phyloP scores from a whole-genome alignment of 208 protist species.

The Angomonas desouzai region DNA sequence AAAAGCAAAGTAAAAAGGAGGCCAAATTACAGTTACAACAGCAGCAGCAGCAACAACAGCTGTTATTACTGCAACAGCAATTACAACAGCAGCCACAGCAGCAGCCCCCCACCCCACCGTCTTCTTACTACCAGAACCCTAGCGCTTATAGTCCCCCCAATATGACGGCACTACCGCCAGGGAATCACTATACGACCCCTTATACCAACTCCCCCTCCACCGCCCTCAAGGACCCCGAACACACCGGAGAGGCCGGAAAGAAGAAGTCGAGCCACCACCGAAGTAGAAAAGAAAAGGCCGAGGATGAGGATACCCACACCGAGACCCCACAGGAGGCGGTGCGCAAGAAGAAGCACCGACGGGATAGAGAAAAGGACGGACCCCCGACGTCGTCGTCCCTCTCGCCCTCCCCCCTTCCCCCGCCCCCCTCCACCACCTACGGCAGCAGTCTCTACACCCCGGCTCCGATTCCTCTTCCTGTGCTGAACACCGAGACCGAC shows the following conservation, averaged over 20 bases:
- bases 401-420: background rate
- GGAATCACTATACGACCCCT: background rate
- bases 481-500: background rate
- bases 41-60: constrained; percentile 6
- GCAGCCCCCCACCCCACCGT: background rate
- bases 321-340: constrained; percentile 13
- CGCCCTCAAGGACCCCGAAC: background rate
- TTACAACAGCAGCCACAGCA: constrained; percentile 6
- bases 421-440: background rate
- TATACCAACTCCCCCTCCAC: background rate
- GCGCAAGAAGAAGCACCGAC: constrained; percentile 7
- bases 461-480: background rate
- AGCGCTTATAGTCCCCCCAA: background rate
- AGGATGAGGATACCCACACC: constrained; percentile 13
- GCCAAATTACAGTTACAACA: background rate
- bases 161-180: too few relatives aligned
- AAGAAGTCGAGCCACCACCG: background rate
- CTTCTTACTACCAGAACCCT: background rate
- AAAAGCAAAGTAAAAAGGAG: background rate
- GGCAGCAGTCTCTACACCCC: background rate
- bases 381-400: background rate
- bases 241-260: background rate
- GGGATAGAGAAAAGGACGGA: background rate
- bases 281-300: background rate
- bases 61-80: constrained; percentile 9